A percentile compares a stretch with the other conserved stretches of the same genome.
phyloP scores from a whole-genome alignment of 805 yeast species.

The Barnettozyma californica region DNA sequence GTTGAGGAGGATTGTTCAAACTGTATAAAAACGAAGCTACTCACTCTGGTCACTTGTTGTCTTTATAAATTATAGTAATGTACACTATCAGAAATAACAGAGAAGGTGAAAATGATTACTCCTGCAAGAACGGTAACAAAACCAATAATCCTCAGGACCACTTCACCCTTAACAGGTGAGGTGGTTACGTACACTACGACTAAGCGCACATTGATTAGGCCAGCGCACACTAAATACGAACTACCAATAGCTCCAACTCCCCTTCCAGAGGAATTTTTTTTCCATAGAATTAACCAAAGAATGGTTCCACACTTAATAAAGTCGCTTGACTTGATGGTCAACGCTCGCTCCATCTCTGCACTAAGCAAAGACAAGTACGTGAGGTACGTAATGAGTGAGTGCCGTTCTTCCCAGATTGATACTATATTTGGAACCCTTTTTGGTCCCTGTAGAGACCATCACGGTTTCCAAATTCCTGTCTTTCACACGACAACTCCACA shows the following conservation, averaged over 20 bases:
- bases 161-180: not conserved
- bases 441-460: not conserved
- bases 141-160: slow-evolving; percentile 1
- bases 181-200: not conserved
- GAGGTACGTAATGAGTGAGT: not conserved
- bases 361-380: not conserved
- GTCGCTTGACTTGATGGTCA: not conserved
- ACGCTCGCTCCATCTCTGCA: not conserved
- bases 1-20: not conserved
- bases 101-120: not conserved
- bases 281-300: not conserved
- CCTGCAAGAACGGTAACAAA: not conserved
- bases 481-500: not conserved
- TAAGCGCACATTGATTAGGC: not conserved
- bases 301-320: not conserved
- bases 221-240: not conserved
- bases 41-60: no score
- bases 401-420: not conserved
- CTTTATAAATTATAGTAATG: no score
- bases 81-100: no score
- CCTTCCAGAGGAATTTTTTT: not conserved
- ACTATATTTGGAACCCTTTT: not conserved
- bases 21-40: not conserved
- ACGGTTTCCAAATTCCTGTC: not conserved
- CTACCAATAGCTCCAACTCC: not conserved